phyloP scores from a whole-genome alignment of 192 early-diverging fungal genomes.

The Obelidium mucronatum region DNA sequence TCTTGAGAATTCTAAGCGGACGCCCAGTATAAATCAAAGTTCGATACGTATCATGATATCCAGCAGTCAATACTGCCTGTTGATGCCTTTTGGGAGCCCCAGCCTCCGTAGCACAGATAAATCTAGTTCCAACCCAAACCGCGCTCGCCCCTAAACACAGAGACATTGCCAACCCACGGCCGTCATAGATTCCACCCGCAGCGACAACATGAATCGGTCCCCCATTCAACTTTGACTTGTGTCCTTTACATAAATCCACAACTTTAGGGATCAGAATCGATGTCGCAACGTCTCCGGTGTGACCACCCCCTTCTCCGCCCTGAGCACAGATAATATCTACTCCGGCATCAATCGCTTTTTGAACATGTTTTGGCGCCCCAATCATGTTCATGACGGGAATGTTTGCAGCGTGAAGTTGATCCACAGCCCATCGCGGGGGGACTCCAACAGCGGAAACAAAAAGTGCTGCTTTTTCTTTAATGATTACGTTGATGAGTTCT shows the following conservation, averaged over 20 bases:
- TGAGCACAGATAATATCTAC: conserved; percentile 57
- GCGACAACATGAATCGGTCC: conserved; percentile 51
- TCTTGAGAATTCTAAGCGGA: conserved; percentile 50
- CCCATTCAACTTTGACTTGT: conserved; percentile 45
- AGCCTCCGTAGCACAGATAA: conserved; percentile 54
- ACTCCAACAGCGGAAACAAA: conserved; percentile 59
- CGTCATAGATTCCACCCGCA: conserved; percentile 57
- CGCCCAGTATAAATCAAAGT: conserved; percentile 53
- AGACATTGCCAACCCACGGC: conserved; percentile 52
- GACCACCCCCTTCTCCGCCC: conserved; percentile 58
- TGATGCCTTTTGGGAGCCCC: conserved; percentile 53
- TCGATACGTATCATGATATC: conserved; percentile 52
- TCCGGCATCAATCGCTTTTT: conserved; percentile 51
- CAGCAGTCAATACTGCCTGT: conserved; percentile 47
- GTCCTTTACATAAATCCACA: conserved; percentile 52
- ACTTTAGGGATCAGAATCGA: conserved; percentile 53
- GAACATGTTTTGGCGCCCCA: conserved; percentile 54
- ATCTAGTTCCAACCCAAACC: conserved; percentile 59
- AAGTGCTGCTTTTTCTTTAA: conserved; percentile 45
- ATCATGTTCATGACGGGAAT: conserved; percentile 61
- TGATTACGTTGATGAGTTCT: conserved; percentile 56
- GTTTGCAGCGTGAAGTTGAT: conserved; percentile 52
- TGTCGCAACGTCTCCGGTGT: conserved; percentile 51
- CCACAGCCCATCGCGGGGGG: conserved; percentile 54
- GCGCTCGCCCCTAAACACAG: conserved; percentile 51